Conservation (phyloP, 202 grass and related monocot species). For the Bolboschoenoplectus hybrid region DNA sequence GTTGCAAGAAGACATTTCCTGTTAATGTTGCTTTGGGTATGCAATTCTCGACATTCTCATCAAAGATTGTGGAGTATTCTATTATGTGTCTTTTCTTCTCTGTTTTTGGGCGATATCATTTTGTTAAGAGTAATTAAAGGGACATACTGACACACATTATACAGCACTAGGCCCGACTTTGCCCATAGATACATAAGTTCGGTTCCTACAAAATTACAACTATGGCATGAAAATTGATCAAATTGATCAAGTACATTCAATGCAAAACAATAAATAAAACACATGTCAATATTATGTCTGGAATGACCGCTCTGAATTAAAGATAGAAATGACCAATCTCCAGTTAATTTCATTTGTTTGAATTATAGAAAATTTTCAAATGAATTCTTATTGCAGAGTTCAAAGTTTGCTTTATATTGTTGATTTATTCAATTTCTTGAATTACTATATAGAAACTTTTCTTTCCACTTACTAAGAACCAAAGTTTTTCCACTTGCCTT, state of each 20-base stretch:
- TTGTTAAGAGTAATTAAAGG: background rate
- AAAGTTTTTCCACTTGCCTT: background rate
- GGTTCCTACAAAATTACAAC: no score
- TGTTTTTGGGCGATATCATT: background rate
- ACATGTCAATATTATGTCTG: background rate
- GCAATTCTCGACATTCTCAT: background rate
- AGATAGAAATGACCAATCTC: background rate
- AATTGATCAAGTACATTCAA: background rate
- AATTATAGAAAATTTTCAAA: background rate
- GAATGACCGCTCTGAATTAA: background rate
- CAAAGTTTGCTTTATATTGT: background rate
- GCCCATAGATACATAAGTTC: no score
- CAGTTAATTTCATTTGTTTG: background rate
- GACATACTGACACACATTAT: no score
- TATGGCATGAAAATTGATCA: background rate
- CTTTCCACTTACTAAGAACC: background rate
- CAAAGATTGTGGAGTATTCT: background rate
- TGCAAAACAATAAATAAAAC: background rate
- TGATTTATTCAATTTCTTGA: background rate
- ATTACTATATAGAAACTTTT: background rate
- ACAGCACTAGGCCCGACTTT: no score
- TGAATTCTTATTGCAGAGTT: background rate
- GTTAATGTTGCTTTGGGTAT: conserved; percentile 40
- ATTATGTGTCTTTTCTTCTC: background rate
- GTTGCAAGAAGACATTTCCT: conserved; percentile 38